Evolutionary conservation across 2,329 filamentous ascomycete species (phyloP).

Genomic region (Albophoma yamanashiensis): DNA sequence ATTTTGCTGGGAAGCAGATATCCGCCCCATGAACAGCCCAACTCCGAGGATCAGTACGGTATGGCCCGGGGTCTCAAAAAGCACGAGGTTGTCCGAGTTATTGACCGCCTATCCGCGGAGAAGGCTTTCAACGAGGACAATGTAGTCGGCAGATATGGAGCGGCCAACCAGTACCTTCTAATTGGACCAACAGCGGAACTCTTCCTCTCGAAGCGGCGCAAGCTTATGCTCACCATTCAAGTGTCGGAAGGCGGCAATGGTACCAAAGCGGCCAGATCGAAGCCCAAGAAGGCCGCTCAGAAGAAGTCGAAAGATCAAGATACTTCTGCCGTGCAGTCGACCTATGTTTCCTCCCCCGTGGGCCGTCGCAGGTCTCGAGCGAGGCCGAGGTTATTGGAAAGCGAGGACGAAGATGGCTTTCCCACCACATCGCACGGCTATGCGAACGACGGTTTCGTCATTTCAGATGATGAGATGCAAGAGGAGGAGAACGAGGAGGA

Average conservation of each 20-base stretch:
- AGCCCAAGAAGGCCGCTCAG: constrained; percentile 23
- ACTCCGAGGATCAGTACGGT: constrained; percentile 53
- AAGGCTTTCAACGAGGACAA: constrained; percentile 65
- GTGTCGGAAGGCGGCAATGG: constrained; percentile 20
- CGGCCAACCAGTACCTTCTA: constrained; percentile 64
- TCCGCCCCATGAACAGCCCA: constrained; percentile 42
- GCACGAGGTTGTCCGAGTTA: constrained; percentile 73
- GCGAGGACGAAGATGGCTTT: constrained; percentile 25
- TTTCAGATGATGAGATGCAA: constrained; percentile 25
- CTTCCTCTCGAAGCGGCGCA: constrained; percentile 33
- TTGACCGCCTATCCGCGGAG: constrained; percentile 64
- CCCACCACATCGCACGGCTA: constrained; percentile 36
- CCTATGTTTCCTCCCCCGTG: constrained; percentile 43
- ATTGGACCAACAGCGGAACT: constrained; percentile 28
- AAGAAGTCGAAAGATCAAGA: constrained; percentile 23
- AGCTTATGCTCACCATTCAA: constrained; percentile 33
- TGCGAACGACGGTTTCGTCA: constrained; percentile 37
- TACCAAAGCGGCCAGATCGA: constrained; percentile 18
- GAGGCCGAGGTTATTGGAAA: constrained; percentile 11
- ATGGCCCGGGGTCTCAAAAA: constrained; percentile 59
- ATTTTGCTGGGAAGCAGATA: constrained; percentile 63
- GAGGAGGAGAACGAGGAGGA: constrained; percentile 29
- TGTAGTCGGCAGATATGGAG: constrained; percentile 36
- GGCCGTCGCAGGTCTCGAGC: constrained; percentile 20
- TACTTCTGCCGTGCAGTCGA: constrained; percentile 30